These are phyloP conservation scores for Hypholoma fasciculare DNA, from an alignment of 768 basidiomycete genomes.

Conservation along the genomic window DNA sequence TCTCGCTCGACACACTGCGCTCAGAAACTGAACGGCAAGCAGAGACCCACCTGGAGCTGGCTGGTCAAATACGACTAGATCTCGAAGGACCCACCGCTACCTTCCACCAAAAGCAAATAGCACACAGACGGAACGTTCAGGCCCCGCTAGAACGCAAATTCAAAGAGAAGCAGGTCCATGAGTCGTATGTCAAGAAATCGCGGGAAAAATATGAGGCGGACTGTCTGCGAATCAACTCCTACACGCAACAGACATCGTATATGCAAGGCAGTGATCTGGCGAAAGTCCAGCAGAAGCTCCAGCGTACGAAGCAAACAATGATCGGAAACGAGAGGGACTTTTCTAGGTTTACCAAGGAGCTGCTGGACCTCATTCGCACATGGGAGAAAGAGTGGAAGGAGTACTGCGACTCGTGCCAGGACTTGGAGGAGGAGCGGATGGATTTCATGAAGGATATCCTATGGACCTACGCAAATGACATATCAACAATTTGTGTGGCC, in stretches of 20 bases:
- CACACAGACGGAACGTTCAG: constrained; percentile 71
- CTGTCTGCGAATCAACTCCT: constrained; percentile 85
- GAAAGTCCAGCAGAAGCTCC: constrained; percentile 80
- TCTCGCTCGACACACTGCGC: constrained; percentile 76
- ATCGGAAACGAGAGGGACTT: constrained; percentile 91
- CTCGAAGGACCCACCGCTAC: constrained; percentile 65
- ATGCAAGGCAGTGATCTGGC: constrained; percentile 90
- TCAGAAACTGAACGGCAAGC: constrained; percentile 84
- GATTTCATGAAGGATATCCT: constrained; percentile 93
- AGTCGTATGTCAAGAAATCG: constrained; percentile 82
- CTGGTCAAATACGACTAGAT: constrained; percentile 67
- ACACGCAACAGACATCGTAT: constrained; percentile 81
- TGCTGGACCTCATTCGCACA: constrained; percentile 69
- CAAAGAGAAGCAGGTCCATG: constrained; percentile 84
- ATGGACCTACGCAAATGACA: constrained; percentile 94
- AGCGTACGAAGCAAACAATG: constrained; percentile 83
- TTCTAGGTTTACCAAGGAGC: constrained; percentile 70
- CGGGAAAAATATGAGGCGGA: constrained; percentile 90
- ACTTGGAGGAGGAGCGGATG: constrained; percentile 92
- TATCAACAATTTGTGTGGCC: constrained; percentile 91
- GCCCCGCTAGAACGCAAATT: constrained; percentile 81
- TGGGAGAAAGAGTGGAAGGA: constrained; percentile 96
- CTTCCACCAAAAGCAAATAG: constrained; percentile 64
- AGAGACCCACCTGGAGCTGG: constrained; percentile 67
- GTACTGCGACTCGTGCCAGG: constrained; percentile 96